A percentile compares a stretch with the other conserved stretches of the same genome.
These are phyloP conservation scores for Chytriomyces confervae DNA, from an alignment of 192 early-diverging fungal genomes.

Conservation along the genomic window DNA sequence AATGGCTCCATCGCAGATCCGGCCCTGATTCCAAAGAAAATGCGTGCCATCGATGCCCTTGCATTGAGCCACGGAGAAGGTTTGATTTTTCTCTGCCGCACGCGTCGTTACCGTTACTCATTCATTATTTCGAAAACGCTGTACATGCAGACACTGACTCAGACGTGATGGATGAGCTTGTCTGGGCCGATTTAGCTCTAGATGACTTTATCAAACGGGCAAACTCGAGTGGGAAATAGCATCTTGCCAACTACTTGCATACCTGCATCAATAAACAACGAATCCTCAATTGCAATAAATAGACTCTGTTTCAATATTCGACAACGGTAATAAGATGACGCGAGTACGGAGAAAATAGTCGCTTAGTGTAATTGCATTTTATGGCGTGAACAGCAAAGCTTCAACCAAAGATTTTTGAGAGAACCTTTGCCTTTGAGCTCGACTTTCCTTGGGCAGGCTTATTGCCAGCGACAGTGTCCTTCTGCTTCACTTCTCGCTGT, in stretches of 20 bases:
- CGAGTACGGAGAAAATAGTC: too few species aligned
- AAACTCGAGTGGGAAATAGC: not conserved
- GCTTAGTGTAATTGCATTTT: too few species aligned
- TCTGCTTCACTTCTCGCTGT: conserved; percentile 68
- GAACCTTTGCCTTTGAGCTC: conserved; percentile 13
- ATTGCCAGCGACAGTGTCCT: conserved; percentile 37
- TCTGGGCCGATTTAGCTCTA: not conserved
- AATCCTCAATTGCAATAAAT: not conserved
- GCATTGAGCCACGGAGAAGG: not conserved
- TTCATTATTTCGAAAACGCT: not conserved
- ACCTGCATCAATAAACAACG: not conserved
- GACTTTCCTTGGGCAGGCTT: conserved; percentile 5
- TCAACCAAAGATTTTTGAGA: conserved; percentile 30
- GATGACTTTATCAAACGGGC: not conserved
- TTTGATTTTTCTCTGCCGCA: not conserved
- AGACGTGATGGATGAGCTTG: not conserved
- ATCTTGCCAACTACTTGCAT: not conserved
- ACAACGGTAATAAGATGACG: too few species aligned
- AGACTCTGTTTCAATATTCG: too few species aligned
- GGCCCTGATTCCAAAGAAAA: not conserved
- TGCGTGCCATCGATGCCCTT: not conserved
- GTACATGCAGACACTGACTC: not conserved
- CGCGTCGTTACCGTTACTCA: not conserved
- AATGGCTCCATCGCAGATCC: not conserved
- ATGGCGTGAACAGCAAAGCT: not conserved